A percentile compares a stretch with the other conserved stretches of the same genome.
Conservation (phyloP, 345 rosid species). For the Erysimum cheiranthoides region DNA sequence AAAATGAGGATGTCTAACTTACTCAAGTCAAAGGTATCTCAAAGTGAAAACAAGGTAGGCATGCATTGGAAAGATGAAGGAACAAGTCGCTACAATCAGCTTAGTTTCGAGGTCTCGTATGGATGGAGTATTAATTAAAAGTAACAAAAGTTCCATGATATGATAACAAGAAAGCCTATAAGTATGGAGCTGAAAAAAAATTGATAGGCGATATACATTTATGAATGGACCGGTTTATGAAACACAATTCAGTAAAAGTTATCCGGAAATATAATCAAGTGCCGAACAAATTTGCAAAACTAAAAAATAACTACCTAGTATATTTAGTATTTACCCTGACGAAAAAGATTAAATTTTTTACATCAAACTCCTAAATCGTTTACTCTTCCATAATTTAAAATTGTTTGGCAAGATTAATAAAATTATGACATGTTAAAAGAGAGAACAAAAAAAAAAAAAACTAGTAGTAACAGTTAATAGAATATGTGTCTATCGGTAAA, state of each 20-base stretch:
- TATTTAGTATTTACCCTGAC: no score
- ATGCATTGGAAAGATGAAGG: background rate
- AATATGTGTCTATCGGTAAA: conserved; percentile 35
- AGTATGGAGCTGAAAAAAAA: background rate
- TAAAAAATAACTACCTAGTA: no score
- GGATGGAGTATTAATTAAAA: background rate
- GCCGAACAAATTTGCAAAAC: background rate
- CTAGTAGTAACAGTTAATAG: conserved; percentile 10
- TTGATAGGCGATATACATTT: no score
- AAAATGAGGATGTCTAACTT: background rate
- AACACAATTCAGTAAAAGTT: background rate
- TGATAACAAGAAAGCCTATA: background rate
- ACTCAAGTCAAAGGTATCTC: background rate
- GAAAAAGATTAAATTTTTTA: no score
- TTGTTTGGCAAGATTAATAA: conserved; percentile 21
- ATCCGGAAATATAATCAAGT: background rate
- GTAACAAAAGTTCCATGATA: background rate
- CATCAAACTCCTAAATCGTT: no score
- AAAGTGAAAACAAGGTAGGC: conserved; percentile 9
- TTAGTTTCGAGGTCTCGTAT: conserved; percentile 11
- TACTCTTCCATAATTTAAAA: background rate
- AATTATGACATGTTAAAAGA: background rate
- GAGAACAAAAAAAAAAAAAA: background rate
- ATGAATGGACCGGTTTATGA: background rate
- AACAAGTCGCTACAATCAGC: background rate